Conservation (phyloP, 768 basidiomycete species). For the Tricholoma furcatifolium region DNA sequence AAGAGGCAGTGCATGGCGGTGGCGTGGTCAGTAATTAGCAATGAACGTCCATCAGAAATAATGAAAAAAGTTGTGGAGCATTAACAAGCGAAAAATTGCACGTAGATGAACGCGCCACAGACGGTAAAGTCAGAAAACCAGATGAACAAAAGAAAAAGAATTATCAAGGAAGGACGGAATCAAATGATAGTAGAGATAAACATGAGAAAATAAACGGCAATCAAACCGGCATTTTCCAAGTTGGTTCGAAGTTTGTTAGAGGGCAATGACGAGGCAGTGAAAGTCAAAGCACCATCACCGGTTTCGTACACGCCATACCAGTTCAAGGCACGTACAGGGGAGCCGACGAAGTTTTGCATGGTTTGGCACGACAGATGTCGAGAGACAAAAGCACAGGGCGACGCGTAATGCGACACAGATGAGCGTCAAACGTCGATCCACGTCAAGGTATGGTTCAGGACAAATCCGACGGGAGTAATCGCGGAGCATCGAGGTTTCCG, state of each 20-base stretch:
- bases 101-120: not conserved
- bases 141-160: not conserved
- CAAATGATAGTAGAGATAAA: not conserved
- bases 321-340: not conserved
- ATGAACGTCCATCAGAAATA: not conserved
- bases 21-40: not conserved
- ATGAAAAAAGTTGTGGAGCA: not conserved
- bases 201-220: not conserved
- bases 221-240: not conserved
- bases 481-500: not conserved
- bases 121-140: not conserved
- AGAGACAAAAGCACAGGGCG: not conserved
- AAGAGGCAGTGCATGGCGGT: constrained; percentile 16
- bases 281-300: not conserved
- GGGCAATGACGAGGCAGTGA: not conserved
- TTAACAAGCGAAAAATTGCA: not conserved
- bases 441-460: not conserved
- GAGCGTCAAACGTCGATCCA: not conserved
- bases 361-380: not conserved
- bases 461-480: not conserved
- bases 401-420: not conserved
- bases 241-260: not conserved
- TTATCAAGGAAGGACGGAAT: not conserved
- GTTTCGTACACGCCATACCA: not conserved
- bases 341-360: not conserved